Evolutionary conservation across 495 filamentous ascomycete genomes (phyloP).

Genomic region (Jackrogersella minutella): DNA sequence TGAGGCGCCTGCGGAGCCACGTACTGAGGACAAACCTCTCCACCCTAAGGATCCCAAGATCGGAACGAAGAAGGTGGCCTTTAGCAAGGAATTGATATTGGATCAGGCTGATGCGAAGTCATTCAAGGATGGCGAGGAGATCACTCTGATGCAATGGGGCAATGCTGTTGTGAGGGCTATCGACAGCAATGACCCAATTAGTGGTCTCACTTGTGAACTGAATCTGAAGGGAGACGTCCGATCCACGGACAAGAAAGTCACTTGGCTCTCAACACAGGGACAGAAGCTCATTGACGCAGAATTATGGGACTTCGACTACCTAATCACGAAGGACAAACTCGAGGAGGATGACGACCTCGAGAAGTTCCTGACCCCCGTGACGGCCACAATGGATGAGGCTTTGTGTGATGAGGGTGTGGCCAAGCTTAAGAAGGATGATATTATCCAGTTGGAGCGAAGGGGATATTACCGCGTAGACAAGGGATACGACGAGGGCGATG

Average conservation of each 20-base stretch:
- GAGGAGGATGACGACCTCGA: slow-evolving; percentile 82
- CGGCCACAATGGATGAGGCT: slow-evolving; percentile 76
- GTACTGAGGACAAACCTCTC: slow-evolving; percentile 77
- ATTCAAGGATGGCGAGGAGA: slow-evolving; percentile 87
- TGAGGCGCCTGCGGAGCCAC: slow-evolving; percentile 67
- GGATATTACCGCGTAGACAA: slow-evolving; percentile 87
- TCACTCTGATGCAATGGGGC: slow-evolving; percentile 96
- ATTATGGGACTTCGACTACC: slow-evolving; percentile 88
- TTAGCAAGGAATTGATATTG: slow-evolving; percentile 72
- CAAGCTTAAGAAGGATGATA: slow-evolving; percentile 78
- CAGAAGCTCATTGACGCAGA: slow-evolving; percentile 83
- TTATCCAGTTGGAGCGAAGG: slow-evolving; percentile 94
- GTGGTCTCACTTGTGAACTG: slow-evolving; percentile 75
- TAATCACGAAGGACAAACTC: slow-evolving; percentile 91
- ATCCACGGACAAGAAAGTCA: slow-evolving; percentile 94
- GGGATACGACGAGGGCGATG: slow-evolving; percentile 55
- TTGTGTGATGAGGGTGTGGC: slow-evolving; percentile 83
- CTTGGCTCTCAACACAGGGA: slow-evolving; percentile 79
- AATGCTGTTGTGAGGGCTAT: slow-evolving; percentile 81
- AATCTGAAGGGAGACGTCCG: slow-evolving; percentile 90
- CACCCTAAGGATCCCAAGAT: slow-evolving; percentile 87
- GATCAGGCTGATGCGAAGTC: slow-evolving; percentile 86
- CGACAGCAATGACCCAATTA: slow-evolving; percentile 64
- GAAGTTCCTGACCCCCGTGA: slow-evolving; percentile 78
- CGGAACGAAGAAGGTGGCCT: slow-evolving; percentile 84